These are phyloP conservation scores for Penicillium sp. DNA, from an alignment of 2,329 filamentous ascomycete species.

Conservation along the genomic window DNA sequence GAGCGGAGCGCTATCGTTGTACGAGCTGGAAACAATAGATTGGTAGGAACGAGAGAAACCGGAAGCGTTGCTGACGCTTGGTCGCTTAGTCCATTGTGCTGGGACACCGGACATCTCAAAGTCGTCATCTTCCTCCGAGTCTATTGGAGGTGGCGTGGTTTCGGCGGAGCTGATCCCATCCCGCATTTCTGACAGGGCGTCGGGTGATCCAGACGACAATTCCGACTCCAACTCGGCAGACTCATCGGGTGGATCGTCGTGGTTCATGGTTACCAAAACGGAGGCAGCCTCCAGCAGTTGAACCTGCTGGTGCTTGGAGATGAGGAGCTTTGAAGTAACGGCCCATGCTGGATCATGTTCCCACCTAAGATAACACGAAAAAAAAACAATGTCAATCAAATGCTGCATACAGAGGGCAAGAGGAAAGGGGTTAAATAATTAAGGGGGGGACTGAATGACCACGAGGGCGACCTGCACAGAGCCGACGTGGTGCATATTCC, in stretches of 20 bases:
- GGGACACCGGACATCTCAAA: slow-evolving; percentile 50
- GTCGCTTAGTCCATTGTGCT: slow-evolving; percentile 56
- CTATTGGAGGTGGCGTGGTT: slow-evolving; percentile 83
- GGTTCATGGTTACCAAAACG: slow-evolving; percentile 90
- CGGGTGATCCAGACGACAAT: slow-evolving; percentile 76
- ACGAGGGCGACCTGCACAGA: slow-evolving; percentile 42
- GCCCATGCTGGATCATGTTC: slow-evolving; percentile 99
- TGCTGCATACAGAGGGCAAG: slow-evolving; percentile 27
- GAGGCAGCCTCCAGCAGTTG: slow-evolving; percentile 95
- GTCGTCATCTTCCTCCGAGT: slow-evolving; percentile 54
- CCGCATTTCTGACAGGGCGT: slow-evolving; percentile 73
- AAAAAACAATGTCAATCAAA: slow-evolving; percentile 45
- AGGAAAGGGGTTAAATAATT: slow-evolving; percentile 25
- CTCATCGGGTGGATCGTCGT: slow-evolving; percentile 60
- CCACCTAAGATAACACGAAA: slow-evolving; percentile 67
- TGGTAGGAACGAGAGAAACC: slow-evolving; percentile 77
- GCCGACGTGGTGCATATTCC: slow-evolving; percentile 42
- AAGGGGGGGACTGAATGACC: slow-evolving; percentile 33
- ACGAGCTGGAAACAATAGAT: slow-evolving; percentile 60
- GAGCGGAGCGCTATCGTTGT: slow-evolving; percentile 54
- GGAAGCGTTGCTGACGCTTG: slow-evolving; percentile 48
- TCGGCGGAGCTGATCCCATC: slow-evolving; percentile 80
- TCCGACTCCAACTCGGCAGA: slow-evolving; percentile 73
- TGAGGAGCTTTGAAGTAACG: slow-evolving; percentile 92
- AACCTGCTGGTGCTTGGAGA: slow-evolving; percentile 99